These are phyloP conservation scores for Tricholoma furcatifolium DNA, from an alignment of 768 basidiomycete species.

Conservation along the genomic window DNA sequence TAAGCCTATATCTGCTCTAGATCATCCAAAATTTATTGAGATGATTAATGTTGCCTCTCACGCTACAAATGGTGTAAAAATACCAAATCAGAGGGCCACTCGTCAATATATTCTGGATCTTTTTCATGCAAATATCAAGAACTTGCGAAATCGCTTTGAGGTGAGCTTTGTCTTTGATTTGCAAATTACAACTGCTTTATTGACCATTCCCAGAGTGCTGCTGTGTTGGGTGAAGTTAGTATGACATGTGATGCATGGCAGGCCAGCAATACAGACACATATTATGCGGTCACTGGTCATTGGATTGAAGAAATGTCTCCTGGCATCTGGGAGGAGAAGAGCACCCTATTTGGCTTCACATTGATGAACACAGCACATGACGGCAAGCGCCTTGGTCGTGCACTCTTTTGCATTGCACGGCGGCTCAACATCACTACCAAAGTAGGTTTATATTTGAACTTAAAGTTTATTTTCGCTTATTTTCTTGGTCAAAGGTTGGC, in stretches of 20 bases:
- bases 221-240: constrained; percentile 13
- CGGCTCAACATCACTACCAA: constrained; percentile 27
- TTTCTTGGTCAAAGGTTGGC: constrained; percentile 24
- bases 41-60: constrained; percentile 29
- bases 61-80: constrained; percentile 25
- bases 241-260: constrained; percentile 42
- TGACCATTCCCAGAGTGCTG: constrained; percentile 1
- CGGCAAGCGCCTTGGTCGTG: constrained; percentile 30
- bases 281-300: constrained; percentile 37
- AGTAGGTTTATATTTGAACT: constrained; percentile 22
- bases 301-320: constrained; percentile 33
- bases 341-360: constrained; percentile 33
- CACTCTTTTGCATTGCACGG: constrained; percentile 27
- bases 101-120: constrained; percentile 19
- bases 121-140: constrained; percentile 16
- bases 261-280: constrained; percentile 34
- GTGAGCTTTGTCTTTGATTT: too few relatives aligned
- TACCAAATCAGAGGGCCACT: constrained; percentile 21
- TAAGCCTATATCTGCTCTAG: constrained; percentile 24
- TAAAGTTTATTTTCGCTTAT: neutral
- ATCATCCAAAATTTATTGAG: constrained; percentile 26
- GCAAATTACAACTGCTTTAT: too few relatives aligned
- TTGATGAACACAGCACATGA: constrained; percentile 34
- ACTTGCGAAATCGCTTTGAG: too few relatives aligned
- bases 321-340: constrained; percentile 25